Conservation (phyloP, 176 grass and related monocot genomes). For the Elaeis guineensis region DNA sequence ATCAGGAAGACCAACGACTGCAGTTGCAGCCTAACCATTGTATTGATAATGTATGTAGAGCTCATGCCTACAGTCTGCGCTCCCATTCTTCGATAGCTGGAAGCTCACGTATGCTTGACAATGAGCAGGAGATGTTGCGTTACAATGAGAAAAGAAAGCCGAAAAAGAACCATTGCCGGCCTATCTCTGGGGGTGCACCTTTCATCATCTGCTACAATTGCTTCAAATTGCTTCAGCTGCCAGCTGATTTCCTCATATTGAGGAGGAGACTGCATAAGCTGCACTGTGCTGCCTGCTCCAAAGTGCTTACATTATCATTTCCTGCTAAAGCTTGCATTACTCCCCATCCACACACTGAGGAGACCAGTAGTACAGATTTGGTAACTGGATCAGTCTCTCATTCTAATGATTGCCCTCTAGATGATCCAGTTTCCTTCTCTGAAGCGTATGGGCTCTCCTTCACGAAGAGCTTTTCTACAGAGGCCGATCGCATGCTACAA, state of each 20-base stretch:
- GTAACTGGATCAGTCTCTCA: constrained; percentile 18
- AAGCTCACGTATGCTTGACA: constrained; percentile 18
- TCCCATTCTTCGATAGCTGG: constrained; percentile 45
- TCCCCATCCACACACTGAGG: constrained; percentile 6
- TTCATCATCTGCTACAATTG: constrained; percentile 64
- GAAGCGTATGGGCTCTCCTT: constrained; percentile 38
- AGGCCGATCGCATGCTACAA: constrained; percentile 20
- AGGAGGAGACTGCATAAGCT: constrained; percentile 28
- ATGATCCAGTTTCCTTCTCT: constrained; percentile 24
- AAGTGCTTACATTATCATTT: constrained; percentile 36
- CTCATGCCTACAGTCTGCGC: constrained; percentile 32
- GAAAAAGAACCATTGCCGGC: constrained; percentile 38
- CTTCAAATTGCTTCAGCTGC: constrained; percentile 48
- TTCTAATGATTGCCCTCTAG: constrained; percentile 18
- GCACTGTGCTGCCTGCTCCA: constrained; percentile 45
- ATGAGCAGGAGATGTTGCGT: constrained; percentile 22
- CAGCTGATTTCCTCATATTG: constrained; percentile 31
- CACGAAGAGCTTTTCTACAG: constrained; percentile 38
- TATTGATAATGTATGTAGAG: background rate
- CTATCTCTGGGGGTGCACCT: constrained; percentile 57
- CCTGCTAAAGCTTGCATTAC: constrained; percentile 15
- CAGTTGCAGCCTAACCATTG: too few species aligned
- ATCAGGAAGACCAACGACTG: constrained; percentile 23
- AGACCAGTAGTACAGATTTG: background rate
- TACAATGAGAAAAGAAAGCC: constrained; percentile 13